Base-by-base conservation (phyloP, 2,329 filamentous ascomycete species). In the Colletotrichum lupini region DNA sequence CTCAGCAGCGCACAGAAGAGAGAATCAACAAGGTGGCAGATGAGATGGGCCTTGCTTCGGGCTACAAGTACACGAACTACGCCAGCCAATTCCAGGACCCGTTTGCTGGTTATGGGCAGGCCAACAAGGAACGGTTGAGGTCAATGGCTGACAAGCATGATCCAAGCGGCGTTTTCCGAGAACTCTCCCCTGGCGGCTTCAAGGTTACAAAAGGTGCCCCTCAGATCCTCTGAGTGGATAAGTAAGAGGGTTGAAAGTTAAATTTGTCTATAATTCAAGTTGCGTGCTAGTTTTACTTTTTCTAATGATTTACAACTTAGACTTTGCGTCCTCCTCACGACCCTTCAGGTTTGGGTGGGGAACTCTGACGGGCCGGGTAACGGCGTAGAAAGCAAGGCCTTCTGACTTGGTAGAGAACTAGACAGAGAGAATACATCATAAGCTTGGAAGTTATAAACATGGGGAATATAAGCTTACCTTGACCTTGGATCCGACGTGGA, bases 21-120 rank as follows among this genome's bases (percentile, higher is more conserved):
- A 76, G 78, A 0, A 76, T 76, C 12, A 76, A 80, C 14, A 74
- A 75, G 0, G 76, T 79, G 3, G 81, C 83, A 11, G 76, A 78
- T 55, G 75, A 78, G n/a, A 76, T 78, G 7, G 81, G 80, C 0
- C 73, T 84, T 0, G 77, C 81, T 52, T 79, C 83, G 64, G 78
- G 79, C 1, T 86, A 80, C 42, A 71, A 87, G 22, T 87, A 87
- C 75, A 80, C 85, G 60, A 87, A 88, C 75, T 88, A 88, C 66
- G 85, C 85, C 1, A 80, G 81, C 9, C 75, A 78, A 30, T 79
- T 79, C 4, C 76, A 78, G 46, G 76, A 84, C 30, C 82, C 85
- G 1, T 78, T 87, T 26, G 30, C 75, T 0, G 77, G 81, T 12
- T 88, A 87, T 63, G 85, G 86, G 0, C 37, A 76, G 1, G 77